Evolutionary conservation across 805 yeast species (phyloP).

Genomic region (Vanderwaltozyma verrucispora): DNA sequence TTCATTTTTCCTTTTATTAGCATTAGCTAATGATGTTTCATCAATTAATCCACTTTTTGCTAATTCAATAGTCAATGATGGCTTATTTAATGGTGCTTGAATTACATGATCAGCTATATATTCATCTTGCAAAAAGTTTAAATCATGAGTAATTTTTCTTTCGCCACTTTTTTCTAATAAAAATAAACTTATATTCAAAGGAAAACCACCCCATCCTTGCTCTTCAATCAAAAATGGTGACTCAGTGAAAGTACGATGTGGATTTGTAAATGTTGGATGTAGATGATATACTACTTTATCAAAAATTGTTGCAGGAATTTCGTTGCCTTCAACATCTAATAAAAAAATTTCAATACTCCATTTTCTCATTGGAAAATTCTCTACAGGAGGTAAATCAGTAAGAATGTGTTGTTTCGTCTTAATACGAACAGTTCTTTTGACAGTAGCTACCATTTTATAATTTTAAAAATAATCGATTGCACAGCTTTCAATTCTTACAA

Average conservation of each 20-base stretch:
- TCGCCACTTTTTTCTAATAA: conserved; percentile 88
- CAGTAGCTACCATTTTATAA: no score
- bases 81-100: conserved; percentile 67
- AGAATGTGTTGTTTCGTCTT: conserved; percentile 79
- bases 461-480: no score
- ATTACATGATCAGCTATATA: conserved; percentile 73
- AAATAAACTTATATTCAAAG: conserved; percentile 68
- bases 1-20: conserved; percentile 21
- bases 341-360: conserved; percentile 78
- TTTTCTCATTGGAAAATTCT: conserved; percentile 86
- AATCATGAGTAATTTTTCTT: conserved; percentile 75
- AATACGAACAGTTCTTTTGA: conserved; percentile 78
- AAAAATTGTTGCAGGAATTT: conserved; percentile 79
- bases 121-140: conserved; percentile 71
- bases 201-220: conserved; percentile 98
- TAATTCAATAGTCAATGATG: conserved; percentile 57
- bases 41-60: conserved; percentile 81
- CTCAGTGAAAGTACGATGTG: conserved; percentile 68
- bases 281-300: conserved; percentile 89
- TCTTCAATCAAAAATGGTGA: conserved; percentile 84
- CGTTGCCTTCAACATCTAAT: conserved; percentile 71
- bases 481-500: no score
- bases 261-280: conserved; percentile 92
- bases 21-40: conserved; percentile 26
- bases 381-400: conserved; percentile 76